A percentile compares a stretch with the other conserved stretches of the same genome.
Conservation (phyloP, 75 land plant genomes). For the Isoetes taiwanensis region DNA sequence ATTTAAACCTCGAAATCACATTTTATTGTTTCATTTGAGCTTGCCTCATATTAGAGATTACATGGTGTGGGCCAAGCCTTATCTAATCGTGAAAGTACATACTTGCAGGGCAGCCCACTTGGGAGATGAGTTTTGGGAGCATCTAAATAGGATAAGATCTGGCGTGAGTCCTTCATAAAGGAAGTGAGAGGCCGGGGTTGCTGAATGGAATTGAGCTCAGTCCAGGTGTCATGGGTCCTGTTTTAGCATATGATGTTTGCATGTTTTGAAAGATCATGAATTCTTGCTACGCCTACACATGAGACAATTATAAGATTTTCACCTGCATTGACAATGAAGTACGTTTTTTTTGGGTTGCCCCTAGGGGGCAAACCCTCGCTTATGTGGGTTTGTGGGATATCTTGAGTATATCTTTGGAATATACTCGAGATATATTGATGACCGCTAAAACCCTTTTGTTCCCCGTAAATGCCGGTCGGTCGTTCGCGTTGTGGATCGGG, state of each 20-base stretch:
- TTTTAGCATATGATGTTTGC: background rate
- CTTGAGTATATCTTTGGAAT: too few relatives aligned
- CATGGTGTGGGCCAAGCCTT: too few relatives aligned
- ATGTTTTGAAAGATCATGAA: background rate
- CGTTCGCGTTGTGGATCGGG: too few relatives aligned
- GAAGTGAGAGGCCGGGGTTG: constrained; percentile 5
- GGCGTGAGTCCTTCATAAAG: background rate
- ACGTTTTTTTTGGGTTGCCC: background rate
- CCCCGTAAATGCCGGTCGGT: too few relatives aligned
- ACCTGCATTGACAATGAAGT: constrained; percentile 2
- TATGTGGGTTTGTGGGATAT: too few relatives aligned
- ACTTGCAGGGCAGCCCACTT: constrained; percentile 5
- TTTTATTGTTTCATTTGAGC: too few relatives aligned
- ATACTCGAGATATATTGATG: too few relatives aligned
- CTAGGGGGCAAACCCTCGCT: background rate
- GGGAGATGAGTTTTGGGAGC: background rate
- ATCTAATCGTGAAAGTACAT: too few relatives aligned
- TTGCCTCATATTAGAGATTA: background rate
- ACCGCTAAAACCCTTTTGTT: too few relatives aligned
- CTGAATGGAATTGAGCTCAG: background rate
- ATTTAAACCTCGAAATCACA: too few relatives aligned
- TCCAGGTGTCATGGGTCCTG: background rate
- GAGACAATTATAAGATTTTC: constrained; percentile 6
- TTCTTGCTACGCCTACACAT: constrained; percentile 3
- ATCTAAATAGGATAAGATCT: background rate